Evolutionary conservation across 2,329 filamentous ascomycete species (phyloP).

Genomic region (Aspergillus fischeri): DNA sequence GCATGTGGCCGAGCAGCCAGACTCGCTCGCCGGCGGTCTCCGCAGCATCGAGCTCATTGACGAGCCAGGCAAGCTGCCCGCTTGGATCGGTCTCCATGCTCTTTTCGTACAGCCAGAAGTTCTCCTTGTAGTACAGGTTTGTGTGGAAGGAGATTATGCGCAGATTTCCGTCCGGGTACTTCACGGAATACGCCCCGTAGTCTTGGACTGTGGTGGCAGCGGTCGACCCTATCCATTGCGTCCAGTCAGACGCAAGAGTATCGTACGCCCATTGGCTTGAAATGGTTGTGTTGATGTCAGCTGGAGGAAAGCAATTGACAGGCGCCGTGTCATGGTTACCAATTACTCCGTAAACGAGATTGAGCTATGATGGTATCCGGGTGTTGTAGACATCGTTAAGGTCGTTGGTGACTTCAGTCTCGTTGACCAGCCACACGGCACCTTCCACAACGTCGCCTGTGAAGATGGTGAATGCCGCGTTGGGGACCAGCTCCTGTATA

Average conservation of each 20-base stretch:
- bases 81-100: conserved; percentile 49
- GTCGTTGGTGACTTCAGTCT: conserved; percentile 31
- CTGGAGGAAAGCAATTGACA: conserved; percentile 47
- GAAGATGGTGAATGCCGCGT: conserved; percentile 51
- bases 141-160: conserved; percentile 47
- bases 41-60: conserved; percentile 49
- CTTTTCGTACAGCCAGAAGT: conserved; percentile 53
- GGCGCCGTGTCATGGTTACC: conserved; percentile 56
- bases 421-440: conserved; percentile 35
- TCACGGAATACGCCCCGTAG: conserved; percentile 50
- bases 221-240: conserved; percentile 45
- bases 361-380: conserved; percentile 40
- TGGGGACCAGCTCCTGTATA: conserved; percentile 38
- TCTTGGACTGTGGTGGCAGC: conserved; percentile 34
- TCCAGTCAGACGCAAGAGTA: conserved; percentile 46
- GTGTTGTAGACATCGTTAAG: conserved; percentile 45
- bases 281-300: conserved; percentile 35
- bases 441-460: conserved; percentile 58
- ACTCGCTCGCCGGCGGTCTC: conserved; percentile 51
- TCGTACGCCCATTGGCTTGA: conserved; percentile 52
- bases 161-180: conserved; percentile 45
- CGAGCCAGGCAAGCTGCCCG: conserved; percentile 51
- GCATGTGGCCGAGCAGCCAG: conserved; percentile 56
- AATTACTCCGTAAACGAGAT: conserved; percentile 49
- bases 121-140: conserved; percentile 50